phyloP scores from a whole-genome alignment of 2,329 filamentous ascomycete species.

The Sarocladium brachiariae region DNA sequence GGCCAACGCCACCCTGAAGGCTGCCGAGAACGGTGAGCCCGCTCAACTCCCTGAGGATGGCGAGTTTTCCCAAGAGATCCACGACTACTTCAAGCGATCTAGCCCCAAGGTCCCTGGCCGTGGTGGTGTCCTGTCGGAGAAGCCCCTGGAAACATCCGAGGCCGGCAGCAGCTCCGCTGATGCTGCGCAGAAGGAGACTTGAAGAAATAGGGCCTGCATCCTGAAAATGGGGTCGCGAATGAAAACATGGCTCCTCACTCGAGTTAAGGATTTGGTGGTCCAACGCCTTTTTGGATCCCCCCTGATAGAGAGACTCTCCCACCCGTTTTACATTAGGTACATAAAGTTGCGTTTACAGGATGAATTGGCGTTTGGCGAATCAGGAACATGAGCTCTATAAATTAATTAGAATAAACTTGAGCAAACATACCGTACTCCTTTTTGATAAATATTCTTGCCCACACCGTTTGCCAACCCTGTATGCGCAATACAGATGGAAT shows the following conservation, averaged over 20 bases:
- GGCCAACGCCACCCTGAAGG: conserved; percentile 36
- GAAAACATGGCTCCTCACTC: too few relatives aligned
- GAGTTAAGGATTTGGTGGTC: too few relatives aligned
- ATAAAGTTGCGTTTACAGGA: background rate
- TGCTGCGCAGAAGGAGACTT: background rate
- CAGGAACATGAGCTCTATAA: background rate
- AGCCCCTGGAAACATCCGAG: background rate
- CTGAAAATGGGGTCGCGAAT: too few relatives aligned
- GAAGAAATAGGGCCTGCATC: too few relatives aligned
- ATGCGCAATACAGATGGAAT: too few relatives aligned
- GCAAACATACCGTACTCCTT: too few relatives aligned
- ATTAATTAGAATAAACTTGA: too few relatives aligned
- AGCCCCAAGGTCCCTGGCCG: conserved; percentile 20
- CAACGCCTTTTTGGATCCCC: too few relatives aligned
- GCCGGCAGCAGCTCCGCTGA: background rate
- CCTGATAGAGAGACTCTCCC: too few relatives aligned
- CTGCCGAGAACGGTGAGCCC: background rate
- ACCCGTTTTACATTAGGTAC: background rate
- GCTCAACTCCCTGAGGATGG: conserved; percentile 35
- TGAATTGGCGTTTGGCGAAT: background rate
- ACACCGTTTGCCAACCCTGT: too few relatives aligned
- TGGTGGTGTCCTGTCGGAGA: conserved; percentile 14
- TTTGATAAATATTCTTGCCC: too few relatives aligned
- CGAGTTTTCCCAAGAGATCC: conserved; percentile 46
- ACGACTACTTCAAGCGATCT: conserved; percentile 45